Percentiles rank a stretch among this genome's conserved stretches.
These are phyloP conservation scores for Pythium dissimile DNA, from an alignment of 352 stramenopile species.

Conservation along the genomic window DNA sequence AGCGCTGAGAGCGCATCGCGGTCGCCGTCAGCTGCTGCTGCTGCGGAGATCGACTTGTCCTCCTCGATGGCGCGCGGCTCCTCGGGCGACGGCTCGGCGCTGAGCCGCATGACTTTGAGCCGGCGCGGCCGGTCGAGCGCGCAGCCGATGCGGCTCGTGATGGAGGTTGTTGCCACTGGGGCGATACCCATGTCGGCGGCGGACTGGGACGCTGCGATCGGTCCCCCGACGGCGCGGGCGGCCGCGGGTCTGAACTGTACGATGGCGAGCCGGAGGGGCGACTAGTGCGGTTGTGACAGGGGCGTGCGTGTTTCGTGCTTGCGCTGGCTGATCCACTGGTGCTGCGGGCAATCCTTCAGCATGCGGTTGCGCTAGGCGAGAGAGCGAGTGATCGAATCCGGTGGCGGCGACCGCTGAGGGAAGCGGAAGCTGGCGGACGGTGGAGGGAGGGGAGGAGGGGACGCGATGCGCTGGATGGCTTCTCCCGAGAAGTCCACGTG, in stretches of 20 bases:
- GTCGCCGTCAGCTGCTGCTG: too few species aligned
- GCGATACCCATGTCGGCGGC: constrained; percentile 9
- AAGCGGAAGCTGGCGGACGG: too few species aligned
- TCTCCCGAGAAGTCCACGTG: too few species aligned
- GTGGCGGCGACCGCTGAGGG: too few species aligned
- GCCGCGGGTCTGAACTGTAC: neutral
- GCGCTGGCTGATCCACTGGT: constrained; percentile 89
- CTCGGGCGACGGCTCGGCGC: neutral
- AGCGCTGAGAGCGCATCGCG: constrained; percentile 14
- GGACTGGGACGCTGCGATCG: neutral
- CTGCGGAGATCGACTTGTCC: neutral
- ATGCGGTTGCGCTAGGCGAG: constrained; percentile 28
- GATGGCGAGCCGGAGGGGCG: neutral
- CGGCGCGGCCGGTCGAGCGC: constrained; percentile 3
- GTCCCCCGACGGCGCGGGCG: neutral
- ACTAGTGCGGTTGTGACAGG: constrained; percentile 63
- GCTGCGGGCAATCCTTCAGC: constrained; percentile 88
- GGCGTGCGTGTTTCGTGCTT: constrained; percentile 82
- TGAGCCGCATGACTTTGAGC: constrained; percentile 8
- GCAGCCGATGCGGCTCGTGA: neutral
- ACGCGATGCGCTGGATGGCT: neutral
- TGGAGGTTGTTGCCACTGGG: neutral
- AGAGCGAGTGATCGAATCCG: neutral
- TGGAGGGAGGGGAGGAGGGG: neutral
- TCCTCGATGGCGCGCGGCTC: neutral